Evolutionary conservation across 108 stramenopile genomes (phyloP).

Genomic region (Nitzschia sp.): DNA sequence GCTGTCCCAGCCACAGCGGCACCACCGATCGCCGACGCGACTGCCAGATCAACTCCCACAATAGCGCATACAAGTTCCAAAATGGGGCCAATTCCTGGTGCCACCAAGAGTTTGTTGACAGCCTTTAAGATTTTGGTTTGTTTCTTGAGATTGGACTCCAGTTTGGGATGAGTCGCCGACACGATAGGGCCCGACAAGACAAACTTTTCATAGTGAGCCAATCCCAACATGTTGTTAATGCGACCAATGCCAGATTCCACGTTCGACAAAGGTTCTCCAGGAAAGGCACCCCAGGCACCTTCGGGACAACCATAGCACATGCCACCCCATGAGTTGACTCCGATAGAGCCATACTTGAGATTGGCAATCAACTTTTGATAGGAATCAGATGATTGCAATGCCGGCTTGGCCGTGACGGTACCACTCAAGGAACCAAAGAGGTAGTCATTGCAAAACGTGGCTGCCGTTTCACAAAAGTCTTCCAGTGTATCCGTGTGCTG

Average conservation of each 20-base stretch:
- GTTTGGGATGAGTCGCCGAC: neutral
- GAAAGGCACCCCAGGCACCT: constrained; percentile 29
- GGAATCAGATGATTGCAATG: neutral
- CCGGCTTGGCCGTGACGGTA: constrained; percentile 9
- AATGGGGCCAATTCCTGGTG: neutral
- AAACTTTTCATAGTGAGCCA: constrained; percentile 19
- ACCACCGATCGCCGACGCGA: neutral
- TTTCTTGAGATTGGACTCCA: constrained; percentile 13
- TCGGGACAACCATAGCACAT: neutral
- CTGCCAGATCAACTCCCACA: neutral
- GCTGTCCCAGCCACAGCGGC: neutral
- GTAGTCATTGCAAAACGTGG: constrained; percentile 30
- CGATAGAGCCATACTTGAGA: constrained; percentile 28
- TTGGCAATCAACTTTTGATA: constrained; percentile 13
- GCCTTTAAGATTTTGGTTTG: neutral
- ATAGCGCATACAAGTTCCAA: neutral
- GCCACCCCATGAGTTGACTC: constrained; percentile 17
- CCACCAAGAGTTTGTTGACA: neutral
- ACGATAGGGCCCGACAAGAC: constrained; percentile 8
- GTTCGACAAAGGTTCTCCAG: constrained; percentile 21
- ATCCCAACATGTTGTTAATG: constrained; percentile 11
- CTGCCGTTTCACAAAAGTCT: constrained; percentile 11
- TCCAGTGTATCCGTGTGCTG: neutral
- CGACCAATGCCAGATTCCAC: constrained; percentile 23
- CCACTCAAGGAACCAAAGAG: constrained; percentile 28